Conservation (phyloP, 139 green algal genomes). For the Auxenochlorella pyrenoidosa region DNA sequence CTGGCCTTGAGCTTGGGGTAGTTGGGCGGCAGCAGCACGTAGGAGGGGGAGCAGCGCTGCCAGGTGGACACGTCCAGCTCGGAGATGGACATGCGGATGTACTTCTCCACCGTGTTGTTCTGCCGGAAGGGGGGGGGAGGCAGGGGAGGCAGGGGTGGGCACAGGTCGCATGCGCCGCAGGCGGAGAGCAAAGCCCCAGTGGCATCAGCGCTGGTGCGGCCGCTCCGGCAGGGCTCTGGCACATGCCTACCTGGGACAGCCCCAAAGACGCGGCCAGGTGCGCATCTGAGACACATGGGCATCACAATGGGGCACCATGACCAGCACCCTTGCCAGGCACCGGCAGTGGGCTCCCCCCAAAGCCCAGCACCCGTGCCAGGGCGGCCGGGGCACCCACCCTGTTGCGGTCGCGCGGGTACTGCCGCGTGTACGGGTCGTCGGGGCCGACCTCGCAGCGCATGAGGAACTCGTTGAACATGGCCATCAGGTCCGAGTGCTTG, state of each 20-base stretch:
- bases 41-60: constrained; percentile 85
- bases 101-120: constrained; percentile 75
- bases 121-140: not conserved
- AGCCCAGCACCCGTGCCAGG: not conserved
- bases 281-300: too few species aligned
- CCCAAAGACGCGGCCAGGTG: too few species aligned
- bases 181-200: too few species aligned
- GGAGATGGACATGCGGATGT: constrained; percentile 87
- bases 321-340: too few species aligned
- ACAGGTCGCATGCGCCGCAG: too few species aligned
- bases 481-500: constrained; percentile 87
- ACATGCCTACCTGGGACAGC: too few species aligned
- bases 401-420: constrained; percentile 43
- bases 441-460: constrained; percentile 71
- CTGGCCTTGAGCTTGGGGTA: constrained; percentile 74
- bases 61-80: constrained; percentile 89
- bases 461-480: constrained; percentile 86
- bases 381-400: not conserved
- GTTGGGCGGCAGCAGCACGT: constrained; percentile 89
- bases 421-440: constrained; percentile 51
- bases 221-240: too few species aligned
- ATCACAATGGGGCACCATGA: too few species aligned
- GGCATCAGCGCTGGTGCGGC: too few species aligned
- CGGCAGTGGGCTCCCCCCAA: too few species aligned
- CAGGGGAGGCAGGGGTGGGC: not conserved